Evolutionary conservation across 2,329 filamentous ascomycete genomes (phyloP).

Genomic region (Xylariaceae sp.): DNA sequence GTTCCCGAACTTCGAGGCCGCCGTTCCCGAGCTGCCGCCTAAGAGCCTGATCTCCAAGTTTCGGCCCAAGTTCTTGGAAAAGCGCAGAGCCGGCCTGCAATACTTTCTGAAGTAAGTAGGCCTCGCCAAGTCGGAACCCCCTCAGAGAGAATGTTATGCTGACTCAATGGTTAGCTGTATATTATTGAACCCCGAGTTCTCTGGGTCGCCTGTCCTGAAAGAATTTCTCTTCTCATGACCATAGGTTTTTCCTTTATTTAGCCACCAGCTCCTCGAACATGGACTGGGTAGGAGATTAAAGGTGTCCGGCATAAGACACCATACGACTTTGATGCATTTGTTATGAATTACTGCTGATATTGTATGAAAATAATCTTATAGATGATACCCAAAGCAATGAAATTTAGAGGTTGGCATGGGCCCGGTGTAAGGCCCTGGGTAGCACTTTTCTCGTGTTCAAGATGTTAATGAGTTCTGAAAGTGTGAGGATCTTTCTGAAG

Average conservation of each 20-base stretch:
- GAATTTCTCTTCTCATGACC: slow-evolving; percentile 77
- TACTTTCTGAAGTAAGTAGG: slow-evolving; percentile 93
- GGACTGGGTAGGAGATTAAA: not conserved
- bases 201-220: slow-evolving; percentile 85
- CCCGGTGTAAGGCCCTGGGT: not conserved
- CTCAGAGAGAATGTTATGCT: slow-evolving; percentile 2
- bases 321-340: slow-evolving; percentile 13
- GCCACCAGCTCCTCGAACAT: not conserved
- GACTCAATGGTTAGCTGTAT: slow-evolving; percentile 68
- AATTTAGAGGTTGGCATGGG: slow-evolving; percentile 3
- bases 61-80: slow-evolving; percentile 81
- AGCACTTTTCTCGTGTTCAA: slow-evolving; percentile 6
- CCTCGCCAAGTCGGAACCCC: slow-evolving; percentile 19
- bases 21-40: slow-evolving; percentile 87
- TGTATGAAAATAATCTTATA: slow-evolving; percentile 26
- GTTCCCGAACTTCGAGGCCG: slow-evolving; percentile 81
- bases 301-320: slow-evolving; percentile 5
- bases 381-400: slow-evolving; percentile 18
- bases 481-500: not conserved
- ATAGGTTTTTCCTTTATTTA: not conserved
- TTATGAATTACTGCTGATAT: slow-evolving; percentile 33
- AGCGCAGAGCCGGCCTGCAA: slow-evolving; percentile 76
- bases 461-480: slow-evolving; percentile 3
- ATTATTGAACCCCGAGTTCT: slow-evolving; percentile 89
- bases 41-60: slow-evolving; percentile 92